A percentile compares a stretch with the other conserved stretches of the same genome.
Evolutionary conservation across 2,329 filamentous ascomycete species (phyloP).

Genomic region (Aspergillus udagawae): DNA sequence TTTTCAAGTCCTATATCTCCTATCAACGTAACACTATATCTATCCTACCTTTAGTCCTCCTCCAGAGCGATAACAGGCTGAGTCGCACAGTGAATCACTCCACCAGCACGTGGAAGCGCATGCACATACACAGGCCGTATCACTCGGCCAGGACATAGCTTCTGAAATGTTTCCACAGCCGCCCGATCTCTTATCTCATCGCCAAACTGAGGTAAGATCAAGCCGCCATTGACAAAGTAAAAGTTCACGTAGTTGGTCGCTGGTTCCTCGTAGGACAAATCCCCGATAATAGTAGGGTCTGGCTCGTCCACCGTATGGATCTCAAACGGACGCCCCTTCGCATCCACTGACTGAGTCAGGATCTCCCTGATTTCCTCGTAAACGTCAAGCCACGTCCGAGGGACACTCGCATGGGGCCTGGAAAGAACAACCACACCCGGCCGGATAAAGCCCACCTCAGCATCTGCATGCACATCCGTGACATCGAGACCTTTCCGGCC

Average conservation of each 20-base stretch:
- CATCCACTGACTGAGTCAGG: conserved; percentile 13
- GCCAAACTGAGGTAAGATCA: conserved; percentile 27
- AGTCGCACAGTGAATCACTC: conserved; percentile 28
- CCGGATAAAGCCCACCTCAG: conserved; percentile 15
- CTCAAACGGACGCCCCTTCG: conserved; percentile 19
- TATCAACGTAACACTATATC: neutral
- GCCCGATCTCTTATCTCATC: conserved; percentile 14
- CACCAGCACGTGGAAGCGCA: conserved; percentile 22
- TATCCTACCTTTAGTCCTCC: neutral
- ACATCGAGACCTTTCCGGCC: conserved; percentile 27
- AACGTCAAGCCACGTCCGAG: conserved; percentile 12
- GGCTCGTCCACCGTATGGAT: conserved; percentile 23
- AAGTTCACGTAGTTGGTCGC: conserved; percentile 27
- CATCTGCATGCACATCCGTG: conserved; percentile 30
- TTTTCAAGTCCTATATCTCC: no score
- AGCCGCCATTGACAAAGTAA: conserved; percentile 26
- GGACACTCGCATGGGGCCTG: conserved; percentile 14
- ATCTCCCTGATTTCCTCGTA: conserved; percentile 18
- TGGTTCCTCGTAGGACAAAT: conserved; percentile 13
- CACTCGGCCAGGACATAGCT: conserved; percentile 18
- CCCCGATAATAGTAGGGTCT: conserved; percentile 5
- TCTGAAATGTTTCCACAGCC: conserved; percentile 18
- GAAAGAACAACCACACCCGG: conserved; percentile 23
- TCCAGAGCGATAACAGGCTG: conserved; percentile 15
- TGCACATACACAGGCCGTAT: conserved; percentile 18